Conservation (phyloP, 768 basidiomycete genomes). For the Amanita pallidorosea region DNA sequence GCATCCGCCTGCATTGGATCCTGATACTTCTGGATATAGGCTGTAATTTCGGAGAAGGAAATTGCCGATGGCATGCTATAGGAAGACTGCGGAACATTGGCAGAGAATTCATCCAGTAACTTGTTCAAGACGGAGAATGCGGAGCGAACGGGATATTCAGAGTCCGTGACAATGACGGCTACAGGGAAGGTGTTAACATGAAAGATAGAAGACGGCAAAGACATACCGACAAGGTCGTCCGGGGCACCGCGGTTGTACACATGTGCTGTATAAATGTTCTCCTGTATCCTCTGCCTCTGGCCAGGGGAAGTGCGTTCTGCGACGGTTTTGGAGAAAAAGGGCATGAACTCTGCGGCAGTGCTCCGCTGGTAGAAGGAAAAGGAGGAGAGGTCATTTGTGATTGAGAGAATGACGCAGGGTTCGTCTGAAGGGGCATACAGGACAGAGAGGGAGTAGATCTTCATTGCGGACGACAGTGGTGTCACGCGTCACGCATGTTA, state of each 20-base stretch:
- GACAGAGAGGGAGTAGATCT: slow-evolving; percentile 76
- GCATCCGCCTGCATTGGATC: slow-evolving; percentile 95
- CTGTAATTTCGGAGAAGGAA: slow-evolving; percentile 66
- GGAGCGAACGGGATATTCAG: slow-evolving; percentile 93
- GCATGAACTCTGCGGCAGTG: slow-evolving; percentile 84
- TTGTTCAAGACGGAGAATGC: slow-evolving; percentile 94
- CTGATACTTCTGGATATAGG: slow-evolving; percentile 87
- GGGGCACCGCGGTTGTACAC: slow-evolving; percentile 87
- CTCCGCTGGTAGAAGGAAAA: slow-evolving; percentile 93
- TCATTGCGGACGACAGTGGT: slow-evolving; percentile 38
- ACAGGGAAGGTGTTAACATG: slow-evolving; percentile 7
- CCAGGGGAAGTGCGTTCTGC: slow-evolving; percentile 79
- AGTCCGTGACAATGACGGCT: slow-evolving; percentile 91
- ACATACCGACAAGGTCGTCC: slow-evolving; percentile 74
- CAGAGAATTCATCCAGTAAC: slow-evolving; percentile 83
- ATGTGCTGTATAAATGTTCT: slow-evolving; percentile 89
- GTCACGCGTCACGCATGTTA: background rate
- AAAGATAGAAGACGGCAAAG: background rate
- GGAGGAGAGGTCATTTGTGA: slow-evolving; percentile 71
- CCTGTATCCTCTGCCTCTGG: slow-evolving; percentile 88
- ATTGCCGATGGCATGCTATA: slow-evolving; percentile 57
- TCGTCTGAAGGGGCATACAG: slow-evolving; percentile 57
- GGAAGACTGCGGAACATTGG: slow-evolving; percentile 64
- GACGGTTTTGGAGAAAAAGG: slow-evolving; percentile 90
- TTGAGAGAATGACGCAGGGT: slow-evolving; percentile 51